Conservation (phyloP, 768 basidiomycete genomes). For the Suillus brevipes region DNA sequence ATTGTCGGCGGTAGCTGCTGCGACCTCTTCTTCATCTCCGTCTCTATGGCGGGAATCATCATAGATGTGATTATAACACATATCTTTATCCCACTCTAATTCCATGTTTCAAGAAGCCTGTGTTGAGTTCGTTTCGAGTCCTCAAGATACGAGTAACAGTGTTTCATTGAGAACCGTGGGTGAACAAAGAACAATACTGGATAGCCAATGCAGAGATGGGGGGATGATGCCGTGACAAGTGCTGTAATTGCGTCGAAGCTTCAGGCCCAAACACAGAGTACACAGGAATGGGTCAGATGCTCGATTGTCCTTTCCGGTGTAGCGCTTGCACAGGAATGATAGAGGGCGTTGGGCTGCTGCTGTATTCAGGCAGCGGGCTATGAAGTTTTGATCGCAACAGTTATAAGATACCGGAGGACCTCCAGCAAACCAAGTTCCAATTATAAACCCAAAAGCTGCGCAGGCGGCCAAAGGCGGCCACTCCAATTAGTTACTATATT, state of each 20-base stretch:
- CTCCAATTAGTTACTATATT: background rate
- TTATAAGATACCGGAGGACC: background rate
- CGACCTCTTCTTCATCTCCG: background rate
- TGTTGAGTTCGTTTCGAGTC: too few species aligned
- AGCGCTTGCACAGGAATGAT: slow-evolving; percentile 1
- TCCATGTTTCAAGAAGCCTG: slow-evolving; percentile 4
- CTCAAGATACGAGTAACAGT: background rate
- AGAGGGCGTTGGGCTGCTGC: background rate
- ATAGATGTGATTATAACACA: slow-evolving; percentile 7
- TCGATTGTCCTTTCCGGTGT: slow-evolving; percentile 3
- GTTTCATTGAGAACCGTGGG: background rate
- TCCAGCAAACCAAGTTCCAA: slow-evolving; percentile 6
- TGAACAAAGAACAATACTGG: background rate
- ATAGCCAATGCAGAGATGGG: slow-evolving; percentile 1
- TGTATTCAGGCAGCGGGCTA: background rate
- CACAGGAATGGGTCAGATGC: background rate
- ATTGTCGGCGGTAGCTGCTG: background rate
- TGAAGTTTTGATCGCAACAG: background rate
- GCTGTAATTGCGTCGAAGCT: slow-evolving; percentile 2
- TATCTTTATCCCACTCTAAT: background rate
- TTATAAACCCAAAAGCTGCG: slow-evolving; percentile 17
- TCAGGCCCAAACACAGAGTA: background rate
- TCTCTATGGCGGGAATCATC: background rate
- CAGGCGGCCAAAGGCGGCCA: background rate
- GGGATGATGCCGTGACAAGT: background rate